Percentiles rank a stretch among this genome's conserved stretches.
phyloP scores from a whole-genome alignment of 371 early-diverging fungal species.

The Nematocida minor region DNA sequence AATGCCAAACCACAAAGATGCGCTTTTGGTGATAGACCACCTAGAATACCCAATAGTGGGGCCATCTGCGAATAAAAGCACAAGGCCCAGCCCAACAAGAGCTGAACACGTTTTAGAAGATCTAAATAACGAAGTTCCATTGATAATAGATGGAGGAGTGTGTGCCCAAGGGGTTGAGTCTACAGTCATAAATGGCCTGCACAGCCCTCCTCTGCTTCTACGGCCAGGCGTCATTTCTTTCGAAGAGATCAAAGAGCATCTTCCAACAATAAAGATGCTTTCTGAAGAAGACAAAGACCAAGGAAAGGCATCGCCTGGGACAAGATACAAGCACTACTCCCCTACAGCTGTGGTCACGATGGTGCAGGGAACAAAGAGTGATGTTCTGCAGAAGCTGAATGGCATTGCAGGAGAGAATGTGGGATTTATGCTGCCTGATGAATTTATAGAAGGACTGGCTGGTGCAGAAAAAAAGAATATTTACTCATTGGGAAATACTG shows the following conservation, averaged over 20 bases:
- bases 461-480: background rate
- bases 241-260: constrained; percentile 68
- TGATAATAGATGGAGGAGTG: constrained; percentile 82
- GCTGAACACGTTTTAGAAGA: constrained; percentile 83
- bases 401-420: background rate
- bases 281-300: background rate
- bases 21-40: constrained; percentile 75
- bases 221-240: constrained; percentile 91
- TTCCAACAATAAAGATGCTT: background rate
- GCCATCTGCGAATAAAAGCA: constrained; percentile 95
- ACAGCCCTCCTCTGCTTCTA: constrained; percentile 70
- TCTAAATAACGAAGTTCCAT: constrained; percentile 72
- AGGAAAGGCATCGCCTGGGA: constrained; percentile 83
- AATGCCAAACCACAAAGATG: constrained; percentile 81
- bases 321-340: constrained; percentile 96
- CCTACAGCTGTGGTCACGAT: constrained; percentile 67
- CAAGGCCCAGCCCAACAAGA: constrained; percentile 84
- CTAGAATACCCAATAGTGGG: constrained; percentile 88
- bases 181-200: constrained; percentile 72
- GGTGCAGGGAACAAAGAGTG: constrained; percentile 28
- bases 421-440: constrained; percentile 13
- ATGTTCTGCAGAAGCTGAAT: background rate
- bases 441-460: background rate
- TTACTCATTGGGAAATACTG: constrained; percentile 54
- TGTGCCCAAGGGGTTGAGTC: constrained; percentile 87